A percentile compares a stretch with the other conserved stretches of the same genome.
Evolutionary conservation across 345 rosid species (phyloP).

Genomic region (Bruguiera sexangula): DNA sequence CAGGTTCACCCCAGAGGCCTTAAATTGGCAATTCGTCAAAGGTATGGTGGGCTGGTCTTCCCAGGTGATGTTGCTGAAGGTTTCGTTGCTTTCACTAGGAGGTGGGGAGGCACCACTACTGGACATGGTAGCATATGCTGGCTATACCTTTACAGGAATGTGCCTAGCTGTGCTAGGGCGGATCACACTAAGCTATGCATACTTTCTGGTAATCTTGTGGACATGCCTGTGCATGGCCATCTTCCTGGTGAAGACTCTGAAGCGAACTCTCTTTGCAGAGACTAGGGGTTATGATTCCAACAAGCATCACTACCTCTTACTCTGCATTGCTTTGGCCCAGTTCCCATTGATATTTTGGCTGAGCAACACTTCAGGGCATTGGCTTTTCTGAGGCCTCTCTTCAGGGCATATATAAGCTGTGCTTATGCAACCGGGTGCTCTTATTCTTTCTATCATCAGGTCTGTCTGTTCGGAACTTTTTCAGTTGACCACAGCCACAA

Average conservation of each 20-base stretch:
- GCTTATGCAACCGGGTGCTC: no score
- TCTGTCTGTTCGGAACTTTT: no score
- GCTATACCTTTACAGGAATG: constrained; percentile 50
- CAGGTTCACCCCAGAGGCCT: constrained; percentile 51
- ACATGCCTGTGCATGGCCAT: constrained; percentile 48
- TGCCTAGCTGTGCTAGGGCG: constrained; percentile 42
- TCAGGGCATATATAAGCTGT: no score
- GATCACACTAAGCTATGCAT: constrained; percentile 38
- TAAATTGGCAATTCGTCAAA: constrained; percentile 54
- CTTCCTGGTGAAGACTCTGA: constrained; percentile 58
- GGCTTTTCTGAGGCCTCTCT: constrained; percentile 10
- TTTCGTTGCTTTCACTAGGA: constrained; percentile 43
- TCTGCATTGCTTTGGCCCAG: constrained; percentile 32
- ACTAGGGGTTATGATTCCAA: constrained; percentile 25
- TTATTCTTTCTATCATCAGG: no score
- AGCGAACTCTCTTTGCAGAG: constrained; percentile 34
- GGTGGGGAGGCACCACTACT: constrained; percentile 51
- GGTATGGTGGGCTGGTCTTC: constrained; percentile 52
- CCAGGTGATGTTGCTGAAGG: constrained; percentile 47
- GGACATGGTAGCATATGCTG: constrained; percentile 52
- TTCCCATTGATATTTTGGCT: constrained; percentile 38
- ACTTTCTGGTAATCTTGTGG: constrained; percentile 41
- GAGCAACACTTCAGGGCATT: constrained; percentile 23
- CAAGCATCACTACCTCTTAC: constrained; percentile 34
- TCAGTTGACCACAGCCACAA: no score